A percentile compares a stretch with the other conserved stretches of the same genome.
phyloP scores from a whole-genome alignment of 768 basidiomycete genomes.

The Boletus coccyginus region DNA sequence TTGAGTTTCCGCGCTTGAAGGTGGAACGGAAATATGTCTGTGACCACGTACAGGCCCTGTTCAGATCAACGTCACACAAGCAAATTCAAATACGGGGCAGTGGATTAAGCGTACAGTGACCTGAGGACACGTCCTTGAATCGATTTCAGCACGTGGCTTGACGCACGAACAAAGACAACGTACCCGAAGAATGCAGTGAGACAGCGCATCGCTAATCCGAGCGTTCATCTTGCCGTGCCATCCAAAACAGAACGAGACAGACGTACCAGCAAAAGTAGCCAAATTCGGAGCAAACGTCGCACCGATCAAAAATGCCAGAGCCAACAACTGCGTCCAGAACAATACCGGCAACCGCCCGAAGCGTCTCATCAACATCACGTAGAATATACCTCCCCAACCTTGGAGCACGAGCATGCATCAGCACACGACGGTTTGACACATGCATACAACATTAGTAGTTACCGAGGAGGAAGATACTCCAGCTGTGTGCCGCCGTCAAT shows the following conservation, averaged over 20 bases:
- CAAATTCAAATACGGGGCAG: neutral
- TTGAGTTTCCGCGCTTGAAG: conserved; percentile 51
- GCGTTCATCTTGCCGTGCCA: neutral
- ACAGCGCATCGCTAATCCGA: conserved; percentile 30
- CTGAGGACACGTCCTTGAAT: conserved; percentile 47
- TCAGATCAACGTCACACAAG: neutral
- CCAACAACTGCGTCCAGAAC: conserved; percentile 38
- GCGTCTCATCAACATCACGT: conserved; percentile 30
- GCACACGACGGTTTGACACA: neutral
- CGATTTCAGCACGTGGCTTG: neutral
- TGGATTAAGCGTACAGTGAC: conserved; percentile 35
- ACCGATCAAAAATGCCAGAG: conserved; percentile 47
- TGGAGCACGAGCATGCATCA: conserved; percentile 2
- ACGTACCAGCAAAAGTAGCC: conserved; percentile 43
- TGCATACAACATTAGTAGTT: neutral
- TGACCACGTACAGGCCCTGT: conserved; percentile 45
- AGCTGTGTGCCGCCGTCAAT: conserved; percentile 21
- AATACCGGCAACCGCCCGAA: conserved; percentile 30
- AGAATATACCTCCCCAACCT: conserved; percentile 33
- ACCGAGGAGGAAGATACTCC: conserved; percentile 51
- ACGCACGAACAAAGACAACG: neutral
- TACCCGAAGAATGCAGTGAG: conserved; percentile 33
- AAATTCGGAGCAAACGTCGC: conserved; percentile 51
- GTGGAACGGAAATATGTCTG: conserved; percentile 54
- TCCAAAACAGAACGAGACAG: neutral